Conservation (phyloP, 2,329 filamentous ascomycete species). For the Stagonosporopsis chrysanthemi region DNA sequence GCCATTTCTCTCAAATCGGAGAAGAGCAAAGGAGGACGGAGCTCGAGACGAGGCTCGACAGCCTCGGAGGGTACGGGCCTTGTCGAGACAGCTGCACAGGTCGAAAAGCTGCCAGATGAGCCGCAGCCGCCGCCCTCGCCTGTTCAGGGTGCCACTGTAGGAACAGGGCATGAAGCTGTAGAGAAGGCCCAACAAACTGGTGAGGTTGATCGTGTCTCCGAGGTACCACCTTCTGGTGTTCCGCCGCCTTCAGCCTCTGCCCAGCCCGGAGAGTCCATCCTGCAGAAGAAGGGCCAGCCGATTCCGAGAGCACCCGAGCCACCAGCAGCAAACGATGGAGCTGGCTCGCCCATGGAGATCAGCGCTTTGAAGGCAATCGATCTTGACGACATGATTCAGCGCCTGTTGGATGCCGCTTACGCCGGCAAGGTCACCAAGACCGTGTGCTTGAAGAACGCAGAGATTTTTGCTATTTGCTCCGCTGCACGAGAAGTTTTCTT, state of each 20-base stretch:
- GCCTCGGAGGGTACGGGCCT: conserved; percentile 43
- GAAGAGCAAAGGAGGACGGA: conserved; percentile 59
- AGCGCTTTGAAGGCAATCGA: conserved; percentile 91
- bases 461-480: conserved; percentile 92
- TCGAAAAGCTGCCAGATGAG: conserved; percentile 41
- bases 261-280: conserved; percentile 85
- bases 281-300: conserved; percentile 79
- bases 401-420: conserved; percentile 92
- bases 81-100: conserved; percentile 44
- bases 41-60: conserved; percentile 47
- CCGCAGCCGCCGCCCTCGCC: conserved; percentile 78
- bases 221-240: conserved; percentile 78
- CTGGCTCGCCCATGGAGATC: conserved; percentile 75
- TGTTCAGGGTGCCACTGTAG: conserved; percentile 77
- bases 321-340: conserved; percentile 57
- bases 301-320: conserved; percentile 68
- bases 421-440: conserved; percentile 97
- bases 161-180: conserved; percentile 77
- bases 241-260: conserved; percentile 63
- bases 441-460: conserved; percentile 95
- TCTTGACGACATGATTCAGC: conserved; percentile 95
- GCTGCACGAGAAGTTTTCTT: conserved; percentile 88
- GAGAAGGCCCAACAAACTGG: conserved; percentile 82
- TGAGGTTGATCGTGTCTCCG: conserved; percentile 94
- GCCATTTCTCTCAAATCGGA: conserved; percentile 76